Conservation (phyloP, 495 filamentous ascomycete genomes). For the Rostrohypoxylon terebratum region DNA sequence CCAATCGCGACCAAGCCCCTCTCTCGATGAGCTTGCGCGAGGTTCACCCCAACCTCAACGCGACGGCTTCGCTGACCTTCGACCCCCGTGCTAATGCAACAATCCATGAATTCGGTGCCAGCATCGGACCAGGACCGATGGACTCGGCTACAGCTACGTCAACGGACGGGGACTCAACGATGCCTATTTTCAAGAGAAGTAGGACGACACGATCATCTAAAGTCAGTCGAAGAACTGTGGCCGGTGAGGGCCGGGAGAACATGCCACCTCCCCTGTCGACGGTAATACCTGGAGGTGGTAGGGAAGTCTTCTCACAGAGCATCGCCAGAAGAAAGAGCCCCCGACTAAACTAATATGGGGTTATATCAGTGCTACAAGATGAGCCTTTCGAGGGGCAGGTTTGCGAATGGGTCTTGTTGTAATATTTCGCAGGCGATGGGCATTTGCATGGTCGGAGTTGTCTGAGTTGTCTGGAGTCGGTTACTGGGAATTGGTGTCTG, state of each 20-base stretch:
- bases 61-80: conserved; percentile 42
- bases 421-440: conserved; percentile 2
- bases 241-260: conserved; percentile 71
- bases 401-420: background rate
- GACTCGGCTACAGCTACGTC: conserved; percentile 35
- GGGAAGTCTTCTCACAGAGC: conserved; percentile 55
- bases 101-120: conserved; percentile 46
- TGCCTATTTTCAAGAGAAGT: conserved; percentile 65
- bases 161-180: conserved; percentile 54
- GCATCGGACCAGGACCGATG: conserved; percentile 28
- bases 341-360: conserved; percentile 56
- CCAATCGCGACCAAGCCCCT: conserved; percentile 30
- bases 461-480: conserved; percentile 9
- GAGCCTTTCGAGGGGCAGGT: background rate
- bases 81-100: conserved; percentile 49
- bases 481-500: conserved; percentile 10
- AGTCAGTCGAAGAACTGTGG: conserved; percentile 57
- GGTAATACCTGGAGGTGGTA: conserved; percentile 46
- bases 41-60: conserved; percentile 58
- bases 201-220: conserved; percentile 60
- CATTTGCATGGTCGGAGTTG: conserved; percentile 13
- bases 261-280: conserved; percentile 60
- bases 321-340: conserved; percentile 65
- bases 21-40: conserved; percentile 56
- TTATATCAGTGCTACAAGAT: background rate